Conservation (phyloP, 2,329 filamentous ascomycete species). For the Calonectria naviculata region DNA sequence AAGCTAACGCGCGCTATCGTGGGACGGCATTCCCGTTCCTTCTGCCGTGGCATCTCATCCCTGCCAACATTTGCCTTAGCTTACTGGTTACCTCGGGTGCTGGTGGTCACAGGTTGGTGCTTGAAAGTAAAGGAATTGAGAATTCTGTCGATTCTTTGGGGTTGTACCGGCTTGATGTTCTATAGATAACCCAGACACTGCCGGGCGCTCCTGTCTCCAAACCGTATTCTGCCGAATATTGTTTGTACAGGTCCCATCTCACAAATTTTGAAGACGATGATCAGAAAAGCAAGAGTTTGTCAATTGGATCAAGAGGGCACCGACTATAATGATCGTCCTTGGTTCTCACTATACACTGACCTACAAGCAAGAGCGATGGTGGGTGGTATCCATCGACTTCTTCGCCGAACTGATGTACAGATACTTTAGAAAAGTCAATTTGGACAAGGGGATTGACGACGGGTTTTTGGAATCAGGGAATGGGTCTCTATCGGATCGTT, state of each 20-base stretch:
- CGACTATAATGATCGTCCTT: not conserved
- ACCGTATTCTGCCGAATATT: not conserved
- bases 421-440: conserved; percentile 47
- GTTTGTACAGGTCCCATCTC: not conserved
- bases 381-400: not conserved
- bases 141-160: conserved; percentile 3
- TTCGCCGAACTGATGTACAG: conserved; percentile 32
- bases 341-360: conserved; percentile 4
- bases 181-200: conserved; percentile 1
- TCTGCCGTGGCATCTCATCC: conserved; percentile 54
- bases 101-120: not conserved
- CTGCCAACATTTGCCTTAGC: conserved; percentile 48
- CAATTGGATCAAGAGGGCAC: not conserved
- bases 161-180: not conserved
- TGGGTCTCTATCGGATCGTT: conserved; percentile 14
- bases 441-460: conserved; percentile 15
- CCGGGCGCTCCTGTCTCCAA: not conserved
- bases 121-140: not conserved
- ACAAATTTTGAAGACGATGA: not conserved
- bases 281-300: not conserved
- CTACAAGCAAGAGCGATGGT: not conserved
- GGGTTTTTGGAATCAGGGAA: conserved; percentile 20
- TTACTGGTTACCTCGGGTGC: not conserved
- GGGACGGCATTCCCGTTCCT: conserved; percentile 56
- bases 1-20: not conserved